Conservation (phyloP, 805 yeast genomes). For the Metschnikowia santaceciliae region DNA sequence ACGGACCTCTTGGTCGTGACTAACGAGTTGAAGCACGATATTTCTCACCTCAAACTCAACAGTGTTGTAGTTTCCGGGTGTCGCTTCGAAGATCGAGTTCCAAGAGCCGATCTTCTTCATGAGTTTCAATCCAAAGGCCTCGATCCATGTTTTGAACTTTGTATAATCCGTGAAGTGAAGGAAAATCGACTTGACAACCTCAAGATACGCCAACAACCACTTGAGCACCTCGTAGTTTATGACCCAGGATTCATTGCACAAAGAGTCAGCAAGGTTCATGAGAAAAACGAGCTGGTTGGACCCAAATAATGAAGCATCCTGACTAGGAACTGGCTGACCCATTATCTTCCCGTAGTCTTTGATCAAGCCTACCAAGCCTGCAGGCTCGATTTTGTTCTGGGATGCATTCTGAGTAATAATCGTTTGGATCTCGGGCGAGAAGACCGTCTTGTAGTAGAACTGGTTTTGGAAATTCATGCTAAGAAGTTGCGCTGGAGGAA, state of each 20-base stretch:
- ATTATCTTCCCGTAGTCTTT: constrained; percentile 39
- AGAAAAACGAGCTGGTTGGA: constrained; percentile 22
- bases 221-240: constrained; percentile 32
- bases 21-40: constrained; percentile 39
- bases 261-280: constrained; percentile 25
- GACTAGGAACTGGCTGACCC: constrained; percentile 21
- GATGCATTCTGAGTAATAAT: constrained; percentile 21
- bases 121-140: constrained; percentile 15
- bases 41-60: constrained; percentile 45
- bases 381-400: constrained; percentile 17
- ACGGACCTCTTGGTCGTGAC: constrained; percentile 24
- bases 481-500: constrained; percentile 30
- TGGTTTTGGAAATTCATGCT: constrained; percentile 42
- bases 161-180: constrained; percentile 26
- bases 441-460: constrained; percentile 49
- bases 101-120: constrained; percentile 25
- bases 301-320: constrained; percentile 23
- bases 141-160: constrained; percentile 23
- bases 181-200: constrained; percentile 30
- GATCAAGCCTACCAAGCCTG: constrained; percentile 35
- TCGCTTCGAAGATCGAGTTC: constrained; percentile 18
- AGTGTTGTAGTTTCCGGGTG: constrained; percentile 14
- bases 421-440: constrained; percentile 25
- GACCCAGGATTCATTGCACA: constrained; percentile 21
- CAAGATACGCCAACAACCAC: constrained; percentile 32